phyloP scores from a whole-genome alignment of 2,329 filamentous ascomycete genomes.

The Aspergillus brasiliensis region DNA sequence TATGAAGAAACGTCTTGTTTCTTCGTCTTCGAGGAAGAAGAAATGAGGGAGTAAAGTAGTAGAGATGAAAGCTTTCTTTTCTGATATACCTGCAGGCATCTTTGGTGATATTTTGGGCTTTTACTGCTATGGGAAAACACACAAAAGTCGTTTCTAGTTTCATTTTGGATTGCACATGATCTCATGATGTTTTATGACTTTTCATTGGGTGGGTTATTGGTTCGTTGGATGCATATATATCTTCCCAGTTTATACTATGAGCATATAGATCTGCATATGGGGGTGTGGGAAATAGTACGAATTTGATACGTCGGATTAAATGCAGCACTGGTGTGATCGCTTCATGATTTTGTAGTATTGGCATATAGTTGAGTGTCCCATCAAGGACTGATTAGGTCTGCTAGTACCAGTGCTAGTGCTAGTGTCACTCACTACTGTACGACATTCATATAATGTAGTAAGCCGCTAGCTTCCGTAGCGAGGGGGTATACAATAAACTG shows the following conservation, averaged over 20 bases:
- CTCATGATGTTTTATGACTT: slow-evolving; percentile 28
- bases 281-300: not conserved
- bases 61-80: too few species aligned
- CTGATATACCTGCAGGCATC: too few species aligned
- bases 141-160: slow-evolving; percentile 14
- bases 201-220: slow-evolving; percentile 16
- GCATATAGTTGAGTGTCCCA: too few species aligned
- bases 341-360: too few species aligned
- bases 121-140: not conserved
- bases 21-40: slow-evolving; percentile 37
- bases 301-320: not conserved
- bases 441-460: too few species aligned
- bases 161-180: slow-evolving; percentile 25
- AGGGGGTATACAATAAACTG: too few species aligned
- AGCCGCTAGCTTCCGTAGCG: too few species aligned
- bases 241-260: not conserved
- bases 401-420: too few species aligned
- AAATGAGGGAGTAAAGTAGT: slow-evolving; percentile 26
- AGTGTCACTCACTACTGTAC: too few species aligned
- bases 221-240: slow-evolving; percentile 13
- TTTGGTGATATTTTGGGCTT: not conserved
- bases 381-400: too few species aligned
- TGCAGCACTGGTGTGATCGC: too few species aligned
- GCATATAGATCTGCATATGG: slow-evolving; percentile 7
- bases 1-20: slow-evolving; percentile 70